phyloP scores from a whole-genome alignment of 2,329 filamentous ascomycete genomes.

The Aquanectria penicillioides region DNA sequence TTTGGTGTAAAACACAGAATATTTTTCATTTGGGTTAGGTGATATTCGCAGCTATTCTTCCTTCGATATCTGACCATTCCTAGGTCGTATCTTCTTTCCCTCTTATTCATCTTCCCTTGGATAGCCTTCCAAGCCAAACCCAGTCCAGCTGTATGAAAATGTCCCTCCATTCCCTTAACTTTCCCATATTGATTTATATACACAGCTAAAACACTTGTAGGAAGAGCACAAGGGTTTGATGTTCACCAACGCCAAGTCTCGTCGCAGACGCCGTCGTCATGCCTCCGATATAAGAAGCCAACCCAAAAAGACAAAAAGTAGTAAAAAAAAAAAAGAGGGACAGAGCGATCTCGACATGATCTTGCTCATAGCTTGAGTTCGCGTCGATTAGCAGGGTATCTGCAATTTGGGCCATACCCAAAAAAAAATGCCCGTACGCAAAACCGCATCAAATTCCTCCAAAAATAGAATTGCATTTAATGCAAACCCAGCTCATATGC shows the following conservation, averaged over 20 bases:
- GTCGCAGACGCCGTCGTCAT: conserved; percentile 44
- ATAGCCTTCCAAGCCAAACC: conserved; percentile 26
- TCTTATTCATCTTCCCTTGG: conserved; percentile 24
- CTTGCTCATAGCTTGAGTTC: conserved; percentile 16
- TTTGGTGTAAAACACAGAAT: conserved; percentile 8
- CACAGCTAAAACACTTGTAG: conserved; percentile 42
- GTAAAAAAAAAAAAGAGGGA: conserved; percentile 26
- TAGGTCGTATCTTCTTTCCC: conserved; percentile 15
- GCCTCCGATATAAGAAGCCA: conserved; percentile 37
- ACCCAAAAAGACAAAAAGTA: too few species aligned
- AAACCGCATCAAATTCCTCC: conserved; percentile 14
- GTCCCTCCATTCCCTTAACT: conserved; percentile 28
- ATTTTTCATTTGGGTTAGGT: conserved; percentile 30
- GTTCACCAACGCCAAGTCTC: conserved; percentile 44
- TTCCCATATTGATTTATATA: conserved; percentile 42
- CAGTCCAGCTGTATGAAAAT: conserved; percentile 35
- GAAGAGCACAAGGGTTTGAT: conserved; percentile 39
- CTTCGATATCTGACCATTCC: conserved; percentile 16
- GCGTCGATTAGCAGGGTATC: too few species aligned
- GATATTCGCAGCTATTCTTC: conserved; percentile 24
- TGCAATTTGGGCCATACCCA: too few species aligned
- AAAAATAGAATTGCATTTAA: conserved; percentile 23
- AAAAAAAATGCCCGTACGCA: conserved; percentile 8
- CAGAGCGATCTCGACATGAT: conserved; percentile 26
- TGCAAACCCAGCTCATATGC: conserved; percentile 23